These are phyloP conservation scores for Escallonia herrerae DNA, from an alignment of 129 eudicot genomes.

Conservation along the genomic window DNA sequence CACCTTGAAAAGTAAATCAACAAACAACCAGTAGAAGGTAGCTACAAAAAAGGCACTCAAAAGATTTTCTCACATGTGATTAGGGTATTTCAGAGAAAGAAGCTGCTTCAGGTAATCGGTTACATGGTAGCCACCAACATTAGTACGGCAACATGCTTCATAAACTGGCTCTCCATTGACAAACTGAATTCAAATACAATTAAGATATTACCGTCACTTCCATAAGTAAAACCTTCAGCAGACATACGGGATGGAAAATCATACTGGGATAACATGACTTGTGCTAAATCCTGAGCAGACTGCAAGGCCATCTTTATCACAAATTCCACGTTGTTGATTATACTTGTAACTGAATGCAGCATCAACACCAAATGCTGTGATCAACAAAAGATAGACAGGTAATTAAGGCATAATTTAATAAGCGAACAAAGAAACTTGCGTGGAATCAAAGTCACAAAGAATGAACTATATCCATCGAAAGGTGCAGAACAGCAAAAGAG, in stretches of 20 bases:
- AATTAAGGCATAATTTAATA: not conserved
- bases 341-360: constrained; percentile 87
- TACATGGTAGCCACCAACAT: constrained; percentile 96
- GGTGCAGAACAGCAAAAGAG: too few species aligned
- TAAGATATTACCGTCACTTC: not conserved
- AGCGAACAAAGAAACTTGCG: not conserved
- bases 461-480: too few species aligned
- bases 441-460: not conserved
- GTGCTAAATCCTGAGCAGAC: constrained; percentile 87
- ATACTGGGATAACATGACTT: constrained; percentile 89
- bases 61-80: constrained; percentile 62
- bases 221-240: not conserved
- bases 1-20: constrained; percentile 10
- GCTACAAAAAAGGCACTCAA: not conserved
- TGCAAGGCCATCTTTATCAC: constrained; percentile 69
- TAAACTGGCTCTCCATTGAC: constrained; percentile 90
- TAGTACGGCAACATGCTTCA: constrained; percentile 92
- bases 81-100: constrained; percentile 87
- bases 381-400: constrained; percentile 1
- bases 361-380: constrained; percentile 88
- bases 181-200: constrained; percentile 43
- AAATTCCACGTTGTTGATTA: constrained; percentile 73
- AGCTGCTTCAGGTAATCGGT: constrained; percentile 97
- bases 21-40: not conserved
- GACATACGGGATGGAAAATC: constrained; percentile 11